Conservation (phyloP, 2,329 filamentous ascomycete species). For the Colletotrichum siamense region DNA sequence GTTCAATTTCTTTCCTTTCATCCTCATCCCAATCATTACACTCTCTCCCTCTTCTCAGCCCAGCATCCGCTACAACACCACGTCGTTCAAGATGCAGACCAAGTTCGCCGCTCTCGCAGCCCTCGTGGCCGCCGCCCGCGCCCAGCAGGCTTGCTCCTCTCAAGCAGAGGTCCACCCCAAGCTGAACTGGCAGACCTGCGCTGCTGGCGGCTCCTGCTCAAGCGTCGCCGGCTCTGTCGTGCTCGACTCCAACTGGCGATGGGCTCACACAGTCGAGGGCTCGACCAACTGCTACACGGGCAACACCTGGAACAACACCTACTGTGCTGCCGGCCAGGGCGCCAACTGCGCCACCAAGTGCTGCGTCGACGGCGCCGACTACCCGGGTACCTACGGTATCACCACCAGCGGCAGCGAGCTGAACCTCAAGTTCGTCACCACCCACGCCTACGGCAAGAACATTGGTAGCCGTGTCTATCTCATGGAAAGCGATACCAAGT, state of each 20-base stretch:
- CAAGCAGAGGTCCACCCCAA: constrained; percentile 57
- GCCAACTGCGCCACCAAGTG: constrained; percentile 52
- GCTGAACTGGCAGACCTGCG: constrained; percentile 60
- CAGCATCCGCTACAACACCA: constrained; percentile 6
- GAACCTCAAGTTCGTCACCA: constrained; percentile 63
- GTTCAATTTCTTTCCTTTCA: not conserved
- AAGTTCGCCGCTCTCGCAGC: constrained; percentile 38
- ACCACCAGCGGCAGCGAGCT: constrained; percentile 56
- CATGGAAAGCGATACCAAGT: constrained; percentile 64
- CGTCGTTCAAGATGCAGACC: constrained; percentile 30
- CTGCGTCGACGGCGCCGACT: constrained; percentile 60
- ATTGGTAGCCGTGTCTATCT: constrained; percentile 67
- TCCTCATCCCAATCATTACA: not conserved
- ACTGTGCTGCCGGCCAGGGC: constrained; percentile 39
- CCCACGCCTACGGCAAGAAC: constrained; percentile 51
- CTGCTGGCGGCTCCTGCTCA: constrained; percentile 53
- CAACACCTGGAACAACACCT: constrained; percentile 49
- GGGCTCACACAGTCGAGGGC: constrained; percentile 54
- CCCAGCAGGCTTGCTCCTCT: constrained; percentile 57
- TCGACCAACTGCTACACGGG: constrained; percentile 63
- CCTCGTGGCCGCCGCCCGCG: constrained; percentile 47
- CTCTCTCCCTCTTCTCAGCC: not conserved
- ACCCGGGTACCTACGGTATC: constrained; percentile 58
- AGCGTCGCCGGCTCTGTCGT: constrained; percentile 55
- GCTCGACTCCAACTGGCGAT: constrained; percentile 67